These are phyloP conservation scores for Monotropa hypopitys DNA, from an alignment of 179 eudicot genomes.

Conservation along the genomic window DNA sequence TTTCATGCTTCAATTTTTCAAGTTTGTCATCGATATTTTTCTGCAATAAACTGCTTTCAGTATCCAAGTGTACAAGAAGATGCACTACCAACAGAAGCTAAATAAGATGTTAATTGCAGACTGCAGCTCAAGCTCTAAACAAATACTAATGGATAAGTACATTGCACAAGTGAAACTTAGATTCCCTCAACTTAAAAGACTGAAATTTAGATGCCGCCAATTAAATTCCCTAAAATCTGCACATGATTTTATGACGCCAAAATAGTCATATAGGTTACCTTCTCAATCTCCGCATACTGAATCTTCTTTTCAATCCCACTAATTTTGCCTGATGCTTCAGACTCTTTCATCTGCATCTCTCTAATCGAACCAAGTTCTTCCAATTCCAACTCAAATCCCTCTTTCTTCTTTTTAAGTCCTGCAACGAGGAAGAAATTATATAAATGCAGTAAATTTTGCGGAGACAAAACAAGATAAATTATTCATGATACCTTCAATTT, in stretches of 20 bases:
- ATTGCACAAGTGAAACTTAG: neutral
- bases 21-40: constrained; percentile 73
- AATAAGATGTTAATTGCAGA: neutral
- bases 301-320: constrained; percentile 97
- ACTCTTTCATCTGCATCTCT: constrained; percentile 88
- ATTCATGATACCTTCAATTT: constrained; percentile 61
- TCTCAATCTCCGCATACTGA: constrained; percentile 89
- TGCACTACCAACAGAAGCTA: neutral
- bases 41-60: constrained; percentile 30
- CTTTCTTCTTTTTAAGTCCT: constrained; percentile 83
- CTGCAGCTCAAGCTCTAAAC: neutral
- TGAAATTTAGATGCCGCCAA: neutral
- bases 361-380: constrained; percentile 84
- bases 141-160: neutral
- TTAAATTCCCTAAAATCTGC: neutral
- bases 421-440: constrained; percentile 4
- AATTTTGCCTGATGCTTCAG: constrained; percentile 81
- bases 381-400: constrained; percentile 59
- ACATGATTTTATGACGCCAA: neutral
- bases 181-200: neutral
- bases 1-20: constrained; percentile 50
- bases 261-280: constrained; percentile 34
- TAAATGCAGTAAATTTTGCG: neutral
- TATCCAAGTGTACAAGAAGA: neutral
- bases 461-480: constrained; percentile 4